Base-by-base conservation (phyloP, 2,329 filamentous ascomycete genomes). In the Nemania bipapillata region DNA sequence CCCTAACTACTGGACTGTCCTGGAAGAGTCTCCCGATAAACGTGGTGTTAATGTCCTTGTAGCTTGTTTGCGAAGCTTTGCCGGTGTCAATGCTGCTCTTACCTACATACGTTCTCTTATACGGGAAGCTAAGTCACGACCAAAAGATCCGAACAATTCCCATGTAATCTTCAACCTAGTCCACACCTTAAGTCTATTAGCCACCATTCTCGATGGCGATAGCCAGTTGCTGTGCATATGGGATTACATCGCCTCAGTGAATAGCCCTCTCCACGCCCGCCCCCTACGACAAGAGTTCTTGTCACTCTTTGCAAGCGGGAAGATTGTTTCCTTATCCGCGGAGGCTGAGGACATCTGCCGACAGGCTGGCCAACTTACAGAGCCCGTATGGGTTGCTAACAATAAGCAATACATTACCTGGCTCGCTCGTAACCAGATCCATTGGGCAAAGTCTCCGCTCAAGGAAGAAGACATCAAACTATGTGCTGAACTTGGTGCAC, bases 1-100 rank as follows among this genome's bases (percentile, higher is more conserved):
- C 7, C 92, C 92, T 1, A 92, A 94, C 76, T 97, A 95, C 80
- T 98, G 96, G 95, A 77, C 84, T 2, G 75, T 88, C 8, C 76
- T 95, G 17, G 80, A 83, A 42, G 85, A 87, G 65, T 81, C 81
- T n/a, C 78, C 76, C 2, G 32, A 77, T 60, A 32, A 78, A 72
- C 74, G 73, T 26, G 85, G 86, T 45, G 73, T 83, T 0, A 78
- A 81, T 47, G 79, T 86, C 1, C 80, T 98, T 17, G 73, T 92
- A 0, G 79, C 81, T 67, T 92, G 90, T 75, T 81, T 99, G 4
- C 86, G 85, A 65, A 97, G 90, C 76, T 83, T 96, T 17, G 86
- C 90, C 2, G 94, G 94, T 0, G 79, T 97, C 35, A 95, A 93
- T 69, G 91, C 92, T n/a, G 77, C 94, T 30, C 78, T 94, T 9